Evolutionary conservation across 805 yeast species (phyloP).

Genomic region (Ogataea pilisensis): DNA sequence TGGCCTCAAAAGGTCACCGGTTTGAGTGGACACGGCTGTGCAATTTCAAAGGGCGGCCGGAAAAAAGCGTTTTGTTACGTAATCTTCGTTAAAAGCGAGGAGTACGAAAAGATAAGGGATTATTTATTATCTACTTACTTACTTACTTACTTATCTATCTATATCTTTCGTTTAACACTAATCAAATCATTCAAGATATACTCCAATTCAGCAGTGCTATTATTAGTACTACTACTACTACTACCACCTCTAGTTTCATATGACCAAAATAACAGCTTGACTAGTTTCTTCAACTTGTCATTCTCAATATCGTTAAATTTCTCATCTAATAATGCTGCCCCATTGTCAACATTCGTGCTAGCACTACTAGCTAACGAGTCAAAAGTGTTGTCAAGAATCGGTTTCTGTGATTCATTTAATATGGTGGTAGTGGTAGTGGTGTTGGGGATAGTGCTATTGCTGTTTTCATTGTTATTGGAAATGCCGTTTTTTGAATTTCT

Average conservation of each 20-base stretch:
- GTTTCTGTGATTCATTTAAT: background rate
- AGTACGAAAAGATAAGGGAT: too few species aligned
- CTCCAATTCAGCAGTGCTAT: constrained; percentile 7
- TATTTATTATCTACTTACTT: too few species aligned
- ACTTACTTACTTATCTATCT: background rate
- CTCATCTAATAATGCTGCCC: constrained; percentile 7
- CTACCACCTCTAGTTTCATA: constrained; percentile 7
- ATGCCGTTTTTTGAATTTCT: too few species aligned
- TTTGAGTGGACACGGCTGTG: too few species aligned
- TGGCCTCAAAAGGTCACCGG: too few species aligned
- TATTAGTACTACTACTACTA: background rate
- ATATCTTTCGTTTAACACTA: background rate
- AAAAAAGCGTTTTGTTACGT: too few species aligned
- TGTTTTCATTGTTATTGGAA: too few species aligned
- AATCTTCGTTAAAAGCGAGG: too few species aligned
- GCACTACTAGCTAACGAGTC: too few species aligned
- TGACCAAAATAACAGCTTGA: constrained; percentile 28
- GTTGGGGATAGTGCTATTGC: too few species aligned
- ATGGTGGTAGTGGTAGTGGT: background rate
- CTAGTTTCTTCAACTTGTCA: constrained; percentile 21
- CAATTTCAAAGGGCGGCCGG: too few species aligned
- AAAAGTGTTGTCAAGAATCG: background rate
- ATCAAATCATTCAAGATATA: constrained; percentile 7
- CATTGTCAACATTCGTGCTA: background rate
- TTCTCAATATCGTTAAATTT: constrained; percentile 16